phyloP scores from a whole-genome alignment of 331 rosid species.

The Pyrus hybrid region DNA sequence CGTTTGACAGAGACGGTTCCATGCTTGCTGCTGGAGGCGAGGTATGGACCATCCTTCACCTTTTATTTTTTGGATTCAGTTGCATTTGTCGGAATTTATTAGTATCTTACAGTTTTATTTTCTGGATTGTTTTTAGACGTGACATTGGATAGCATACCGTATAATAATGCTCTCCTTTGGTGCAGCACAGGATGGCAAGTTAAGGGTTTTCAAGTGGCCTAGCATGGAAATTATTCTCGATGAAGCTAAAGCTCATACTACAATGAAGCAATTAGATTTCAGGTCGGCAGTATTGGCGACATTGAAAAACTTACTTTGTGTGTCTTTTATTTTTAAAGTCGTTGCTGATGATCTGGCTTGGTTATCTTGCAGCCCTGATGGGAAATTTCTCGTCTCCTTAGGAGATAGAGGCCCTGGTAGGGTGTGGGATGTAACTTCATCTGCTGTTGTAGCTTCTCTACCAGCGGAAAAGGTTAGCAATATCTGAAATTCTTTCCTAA shows the following conservation, averaged over 20 bases:
- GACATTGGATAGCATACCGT: conserved; percentile 11
- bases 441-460: conserved; percentile 46
- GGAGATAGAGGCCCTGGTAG: conserved; percentile 81
- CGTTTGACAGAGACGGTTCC: conserved; percentile 65
- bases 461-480: conserved; percentile 59
- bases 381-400: conserved; percentile 68
- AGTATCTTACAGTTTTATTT: not conserved
- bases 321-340: conserved; percentile 8
- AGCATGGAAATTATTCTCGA: conserved; percentile 64
- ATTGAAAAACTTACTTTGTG: not conserved
- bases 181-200: conserved; percentile 88
- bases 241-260: conserved; percentile 49
- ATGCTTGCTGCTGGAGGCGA: conserved; percentile 79
- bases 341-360: conserved; percentile 17
- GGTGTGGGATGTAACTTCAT: conserved; percentile 79
- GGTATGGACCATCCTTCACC: conserved; percentile 38
- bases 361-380: conserved; percentile 63
- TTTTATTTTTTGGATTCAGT: not conserved
- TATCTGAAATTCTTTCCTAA: conserved; percentile 2
- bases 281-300: conserved; percentile 40
- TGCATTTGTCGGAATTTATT: not conserved
- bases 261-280: conserved; percentile 78
- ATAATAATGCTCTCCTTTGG: conserved; percentile 38
- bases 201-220: conserved; percentile 92
- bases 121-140: not conserved